These are phyloP conservation scores for Lecanicillium sp. DNA, from an alignment of 2,329 filamentous ascomycete genomes.

Conservation along the genomic window DNA sequence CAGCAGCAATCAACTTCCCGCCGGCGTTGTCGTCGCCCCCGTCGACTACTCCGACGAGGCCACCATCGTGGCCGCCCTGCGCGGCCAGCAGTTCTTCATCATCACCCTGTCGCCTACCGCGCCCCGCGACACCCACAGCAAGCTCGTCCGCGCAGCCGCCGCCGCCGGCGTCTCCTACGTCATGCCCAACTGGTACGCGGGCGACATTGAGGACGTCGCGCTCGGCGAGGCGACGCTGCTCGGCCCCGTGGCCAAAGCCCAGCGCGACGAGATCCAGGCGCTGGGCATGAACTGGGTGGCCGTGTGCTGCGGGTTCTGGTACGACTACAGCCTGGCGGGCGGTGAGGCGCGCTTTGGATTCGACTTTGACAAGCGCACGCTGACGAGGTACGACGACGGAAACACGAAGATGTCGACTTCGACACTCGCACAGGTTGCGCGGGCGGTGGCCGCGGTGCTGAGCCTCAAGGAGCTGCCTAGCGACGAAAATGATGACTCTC, in stretches of 20 bases:
- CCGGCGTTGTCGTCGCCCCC: conserved; percentile 33
- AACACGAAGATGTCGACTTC: conserved; percentile 43
- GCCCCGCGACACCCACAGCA: conserved; percentile 38
- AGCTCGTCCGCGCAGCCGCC: conserved; percentile 48
- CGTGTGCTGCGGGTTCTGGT: conserved; percentile 50
- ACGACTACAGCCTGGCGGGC: conserved; percentile 42
- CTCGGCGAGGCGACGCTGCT: conserved; percentile 27
- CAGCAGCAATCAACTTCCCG: conserved; percentile 36
- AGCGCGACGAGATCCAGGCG: conserved; percentile 32
- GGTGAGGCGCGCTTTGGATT: conserved; percentile 37
- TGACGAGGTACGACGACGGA: conserved; percentile 51
- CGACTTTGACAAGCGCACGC: conserved; percentile 34
- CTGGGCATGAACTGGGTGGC: conserved; percentile 38
- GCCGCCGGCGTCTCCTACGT: conserved; percentile 49
- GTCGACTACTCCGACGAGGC: conserved; percentile 40
- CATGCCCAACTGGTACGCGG: conserved; percentile 50
- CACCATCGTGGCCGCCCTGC: conserved; percentile 43
- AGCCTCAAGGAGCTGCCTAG: conserved; percentile 38
- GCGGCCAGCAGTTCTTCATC: conserved; percentile 50
- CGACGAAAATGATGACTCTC: conserved; percentile 25
- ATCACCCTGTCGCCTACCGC: conserved; percentile 45
- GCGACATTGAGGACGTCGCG: conserved; percentile 39
- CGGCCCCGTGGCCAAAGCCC: conserved; percentile 18
- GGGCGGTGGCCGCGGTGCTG: conserved; percentile 44
- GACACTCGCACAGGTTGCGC: conserved; percentile 51